phyloP scores from a whole-genome alignment of 192 early-diverging fungal species.

The Dispira simplex region DNA sequence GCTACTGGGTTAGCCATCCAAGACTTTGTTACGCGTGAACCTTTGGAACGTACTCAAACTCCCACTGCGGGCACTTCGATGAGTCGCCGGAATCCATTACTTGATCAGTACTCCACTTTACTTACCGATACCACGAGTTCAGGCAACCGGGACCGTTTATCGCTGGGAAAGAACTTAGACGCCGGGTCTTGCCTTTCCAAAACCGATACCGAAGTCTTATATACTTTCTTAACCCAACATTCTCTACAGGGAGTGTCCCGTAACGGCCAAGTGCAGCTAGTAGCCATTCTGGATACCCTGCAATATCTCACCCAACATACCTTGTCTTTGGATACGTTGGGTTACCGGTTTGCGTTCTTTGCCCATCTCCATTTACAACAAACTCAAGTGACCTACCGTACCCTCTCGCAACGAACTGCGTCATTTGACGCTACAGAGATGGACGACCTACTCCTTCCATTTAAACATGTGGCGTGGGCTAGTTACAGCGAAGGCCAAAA shows the following conservation, averaged over 20 bases:
- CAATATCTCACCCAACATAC: neutral
- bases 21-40: too few species aligned
- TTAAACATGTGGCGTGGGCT: constrained; percentile 37
- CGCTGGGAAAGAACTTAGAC: too few species aligned
- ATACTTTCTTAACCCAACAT: neutral
- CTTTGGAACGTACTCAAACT: too few species aligned
- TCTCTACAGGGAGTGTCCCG: neutral
- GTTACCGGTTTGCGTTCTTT: neutral
- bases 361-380: neutral
- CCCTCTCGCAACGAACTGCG: neutral
- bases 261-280: neutral
- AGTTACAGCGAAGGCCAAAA: constrained; percentile 81
- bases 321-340: neutral
- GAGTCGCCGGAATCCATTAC: too few species aligned
- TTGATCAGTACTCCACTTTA: too few species aligned
- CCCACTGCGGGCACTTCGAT: too few species aligned
- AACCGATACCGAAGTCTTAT: too few species aligned
- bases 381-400: neutral
- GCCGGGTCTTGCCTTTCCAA: too few species aligned
- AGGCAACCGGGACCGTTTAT: too few species aligned
- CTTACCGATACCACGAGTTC: too few species aligned
- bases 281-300: neutral
- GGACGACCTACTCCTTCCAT: neutral
- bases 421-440: neutral
- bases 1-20: too few species aligned